Evolutionary conservation across 2,329 filamentous ascomycete genomes (phyloP), one percentile per base, ranked within the genome.

Genomic region (Cordyceps farinosa): DNA sequence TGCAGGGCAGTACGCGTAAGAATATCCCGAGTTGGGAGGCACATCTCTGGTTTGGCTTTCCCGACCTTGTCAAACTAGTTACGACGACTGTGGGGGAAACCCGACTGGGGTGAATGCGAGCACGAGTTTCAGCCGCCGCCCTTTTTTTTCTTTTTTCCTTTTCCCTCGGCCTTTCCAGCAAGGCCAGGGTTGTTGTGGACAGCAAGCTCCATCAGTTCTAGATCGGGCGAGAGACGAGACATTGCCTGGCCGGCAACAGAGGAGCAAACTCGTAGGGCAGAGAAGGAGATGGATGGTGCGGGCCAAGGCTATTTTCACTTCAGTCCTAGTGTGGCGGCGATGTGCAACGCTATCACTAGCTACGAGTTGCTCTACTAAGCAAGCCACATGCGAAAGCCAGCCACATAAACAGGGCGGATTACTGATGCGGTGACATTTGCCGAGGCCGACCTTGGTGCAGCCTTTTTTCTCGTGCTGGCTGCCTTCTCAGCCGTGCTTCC

Each of bases 1-100:
- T 38, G 34, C 30, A 17, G 2, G 22, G 47, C 32, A 30, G 32
- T 59, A 59, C 56, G 56, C 56, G 56, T 58, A 56, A 56, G 8
- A 30, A 30, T 8, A 13, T n/a, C 22, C 22, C 40, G 22, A 38
- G 11, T n/a, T 7, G 9, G 17, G 27, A 48, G 45, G n/a, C n/a
- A 22, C n/a, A 22, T 17, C 7, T 53, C 3, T 15, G 34, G 34
- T 38, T 11, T 38, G 51, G 34, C 17, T 11, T 36, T 40, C 5
- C 9, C 17, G 40, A 27, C 34, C 5, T 40, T 54, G 13, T 40
- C n/a, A 17, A 17, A n/a, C 50, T 22, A 10, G 50, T 53, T 53
- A 53, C 50, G 50, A 53, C 50, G 50, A 53, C 50, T 36, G 50
- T 53, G 50, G 50, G 50, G 50, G 30, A 36, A 53, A 13, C 3